Evolutionary conservation across 163 green algal species (phyloP), one percentile per base, ranked within the genome.

Genomic region (Dunaliella salina): DNA sequence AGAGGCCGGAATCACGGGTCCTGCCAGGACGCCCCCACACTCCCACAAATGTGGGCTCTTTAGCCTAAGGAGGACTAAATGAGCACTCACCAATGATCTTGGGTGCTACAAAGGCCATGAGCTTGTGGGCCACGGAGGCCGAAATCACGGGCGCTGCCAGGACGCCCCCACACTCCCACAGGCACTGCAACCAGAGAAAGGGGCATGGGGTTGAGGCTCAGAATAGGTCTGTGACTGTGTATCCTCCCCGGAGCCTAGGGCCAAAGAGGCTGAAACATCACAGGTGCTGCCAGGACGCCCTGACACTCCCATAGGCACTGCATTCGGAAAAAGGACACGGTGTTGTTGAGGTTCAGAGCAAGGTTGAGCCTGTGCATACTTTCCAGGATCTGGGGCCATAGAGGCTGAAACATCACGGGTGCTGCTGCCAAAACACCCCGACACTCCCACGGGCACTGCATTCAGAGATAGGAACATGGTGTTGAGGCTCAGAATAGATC

Each of bases 111-210:
- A 99, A 99, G 5, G 97, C 96, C 92, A 99, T 35, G 12, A 98
- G 89, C 88, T 98, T 98, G 93, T 99, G 95, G 34, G 99, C 94
- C 33, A 95, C 94, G 1, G 94, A 92, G 34, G 80, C 89, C 11
- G 92, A 90, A 80, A 99, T 96, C 78, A 95, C 95, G 59, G 97
- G 97, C 26, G 97, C 97, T 11, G 97, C 94, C 75, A 99, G 90
- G 57, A 89, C 97, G 81, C 97, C 97, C 13, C 97, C 97, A 86
- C 97, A 99, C 94, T 99, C 97, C 97, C 97, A 99, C 75, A 99
- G 95, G 46, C 91, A 94, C 89, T 97, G 93, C 87, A 94, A 15
- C 20, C 40, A 63, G 33, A 1, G n/a, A 15, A 8, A 50, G 40
- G 40, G 40, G 8, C 40, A 50, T 8, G 40, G 40, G 3, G 8